Evolutionary conservation across 257 asterid genomes (phyloP), one percentile per base, ranked within the genome.

Genomic region (Scutellaria minor): DNA sequence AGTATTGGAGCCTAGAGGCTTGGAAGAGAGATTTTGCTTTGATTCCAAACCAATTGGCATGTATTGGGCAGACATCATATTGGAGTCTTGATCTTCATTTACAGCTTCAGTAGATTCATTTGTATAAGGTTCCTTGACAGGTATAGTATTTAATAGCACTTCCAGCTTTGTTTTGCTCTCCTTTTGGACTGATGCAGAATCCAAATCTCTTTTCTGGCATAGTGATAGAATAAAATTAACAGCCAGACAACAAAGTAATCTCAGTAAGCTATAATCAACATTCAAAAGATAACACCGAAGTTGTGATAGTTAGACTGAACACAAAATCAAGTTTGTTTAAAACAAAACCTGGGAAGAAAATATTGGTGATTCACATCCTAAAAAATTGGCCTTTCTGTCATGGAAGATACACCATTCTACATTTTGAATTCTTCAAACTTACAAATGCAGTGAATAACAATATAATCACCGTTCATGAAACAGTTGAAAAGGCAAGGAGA

Each of bases 61-160:
- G 77, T 83, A 76, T 60, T 78, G 75, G 79, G 74, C 76, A 61
- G 81, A 87, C 78, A 81, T 65, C 81, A 35, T 51, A 78, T 58
- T 70, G 87, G 81, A 83, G 69, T 75, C 78, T 57, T 77, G 80
- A 76, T 73, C 81, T 81, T 77, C 78, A 65, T 72, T 78, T 66
- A 77, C 82, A 76, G 80, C 81, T 75, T 80, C 77, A 64, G 59
- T 61, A 59, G 64, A 79, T 79, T 74, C 80, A 54, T 76, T 77
- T 12, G 59, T 79, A 68, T 55, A 54, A 68, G 78, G 82, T 77
- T 81, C 82, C 80, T 80, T 89, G 55, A 78, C 63, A 62, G 90
- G 96, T 40, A 83, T 64, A 71, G 80, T 78, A 75, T 80, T 82
- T 73, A 86, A 83, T 68, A 81, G 75, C 81, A 84, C 86, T 85